These are phyloP conservation scores for Fusarium robinianum DNA, from an alignment of 2,329 filamentous ascomycete genomes.

Conservation along the genomic window DNA sequence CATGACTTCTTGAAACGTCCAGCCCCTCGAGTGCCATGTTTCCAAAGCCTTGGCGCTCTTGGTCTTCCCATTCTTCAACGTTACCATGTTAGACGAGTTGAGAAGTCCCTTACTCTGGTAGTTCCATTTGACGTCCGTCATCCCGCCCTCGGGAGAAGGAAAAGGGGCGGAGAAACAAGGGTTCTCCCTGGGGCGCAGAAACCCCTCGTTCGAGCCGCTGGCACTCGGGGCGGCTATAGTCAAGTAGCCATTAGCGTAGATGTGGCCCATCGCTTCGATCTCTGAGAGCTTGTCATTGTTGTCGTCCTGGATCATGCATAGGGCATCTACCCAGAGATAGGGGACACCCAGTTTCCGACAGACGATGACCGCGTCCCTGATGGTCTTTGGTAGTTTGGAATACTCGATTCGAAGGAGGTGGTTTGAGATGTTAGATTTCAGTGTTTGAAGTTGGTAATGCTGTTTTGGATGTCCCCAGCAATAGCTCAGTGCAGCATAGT, in stretches of 20 bases:
- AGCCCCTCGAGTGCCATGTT: too few species aligned
- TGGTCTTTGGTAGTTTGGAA: neutral
- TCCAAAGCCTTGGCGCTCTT: neutral
- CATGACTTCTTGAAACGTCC: too few species aligned
- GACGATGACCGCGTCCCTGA: neutral
- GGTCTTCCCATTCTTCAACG: neutral
- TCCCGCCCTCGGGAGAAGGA: neutral
- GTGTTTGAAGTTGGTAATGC: neutral
- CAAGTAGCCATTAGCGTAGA: neutral
- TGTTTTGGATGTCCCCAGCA: constrained; percentile 3
- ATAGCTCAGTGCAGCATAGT: constrained; percentile 4
- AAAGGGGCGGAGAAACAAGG: neutral
- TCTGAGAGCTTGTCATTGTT: neutral
- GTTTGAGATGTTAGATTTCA: neutral
- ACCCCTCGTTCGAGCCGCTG: neutral
- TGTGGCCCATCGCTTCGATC: constrained; percentile 1
- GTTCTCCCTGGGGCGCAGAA: neutral
- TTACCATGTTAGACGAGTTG: neutral
- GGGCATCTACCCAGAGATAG: constrained; percentile 1
- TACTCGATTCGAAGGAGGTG: too few species aligned
- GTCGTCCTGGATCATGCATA: neutral
- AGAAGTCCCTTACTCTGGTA: neutral
- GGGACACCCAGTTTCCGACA: neutral
- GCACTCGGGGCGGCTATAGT: neutral
- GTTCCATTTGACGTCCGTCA: constrained; percentile 1